These are phyloP conservation scores for Tieghemostelium lacteum DNA, from an alignment of 78 protist species.

Conservation along the genomic window DNA sequence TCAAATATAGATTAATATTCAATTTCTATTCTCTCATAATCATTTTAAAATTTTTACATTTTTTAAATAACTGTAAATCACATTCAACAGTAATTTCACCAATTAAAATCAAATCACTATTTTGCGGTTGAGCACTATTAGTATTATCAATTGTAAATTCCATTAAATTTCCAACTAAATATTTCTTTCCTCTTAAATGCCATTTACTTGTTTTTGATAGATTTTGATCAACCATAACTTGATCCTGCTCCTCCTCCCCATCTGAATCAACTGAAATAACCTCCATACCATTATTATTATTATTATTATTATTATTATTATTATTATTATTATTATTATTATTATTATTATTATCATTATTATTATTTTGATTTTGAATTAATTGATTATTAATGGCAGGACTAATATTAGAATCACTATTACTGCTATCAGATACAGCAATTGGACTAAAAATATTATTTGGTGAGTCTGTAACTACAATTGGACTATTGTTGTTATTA, in stretches of 20 bases:
- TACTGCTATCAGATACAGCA: too few relatives aligned
- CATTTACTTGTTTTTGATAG: not conserved
- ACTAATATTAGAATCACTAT: too few relatives aligned
- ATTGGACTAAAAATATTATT: too few relatives aligned
- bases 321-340: not conserved
- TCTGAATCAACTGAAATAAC: too few relatives aligned
- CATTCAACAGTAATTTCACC: not conserved
- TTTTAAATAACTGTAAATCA: not conserved
- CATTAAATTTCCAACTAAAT: not conserved
- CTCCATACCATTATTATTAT: not conserved
- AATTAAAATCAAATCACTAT: not conserved
- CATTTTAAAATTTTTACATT: not conserved
- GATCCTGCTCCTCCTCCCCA: too few relatives aligned
- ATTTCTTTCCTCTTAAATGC: not conserved
- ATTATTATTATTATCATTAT: not conserved
- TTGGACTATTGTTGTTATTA: too few relatives aligned
- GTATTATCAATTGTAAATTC: not conserved
- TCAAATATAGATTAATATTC: not conserved
- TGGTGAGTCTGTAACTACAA: too few relatives aligned
- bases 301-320: not conserved
- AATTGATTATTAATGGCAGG: too few relatives aligned
- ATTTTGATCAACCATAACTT: not conserved
- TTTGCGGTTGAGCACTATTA: not conserved
- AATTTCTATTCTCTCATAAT: not conserved
- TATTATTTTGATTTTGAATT: too few relatives aligned